Base-by-base conservation (phyloP, 306 rosid species). In the Glycine soja region DNA sequence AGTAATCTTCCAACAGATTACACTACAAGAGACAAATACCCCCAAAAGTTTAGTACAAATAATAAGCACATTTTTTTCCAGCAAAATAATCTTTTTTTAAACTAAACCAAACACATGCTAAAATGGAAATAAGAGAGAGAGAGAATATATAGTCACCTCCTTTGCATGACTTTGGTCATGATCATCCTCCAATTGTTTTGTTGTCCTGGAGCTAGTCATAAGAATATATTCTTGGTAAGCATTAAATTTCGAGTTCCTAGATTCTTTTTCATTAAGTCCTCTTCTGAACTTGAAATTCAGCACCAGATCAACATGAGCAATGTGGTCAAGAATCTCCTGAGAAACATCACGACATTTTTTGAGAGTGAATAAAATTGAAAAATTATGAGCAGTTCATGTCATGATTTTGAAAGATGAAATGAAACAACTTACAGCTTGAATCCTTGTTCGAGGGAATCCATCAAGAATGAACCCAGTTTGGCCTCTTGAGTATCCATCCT, bases 401-500 rank as follows among this genome's bases (percentile, higher is more conserved):
- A 38, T 6, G 61, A 45, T 71, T 59, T 11, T 34, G 19, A 34
- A 5, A 12, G 74, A 8, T 2, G 30, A 73, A 83, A 54, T 19
- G 68, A 59, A 75, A 46, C 70, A n/a, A 87, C 97, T 86, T 81
- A 92, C 98, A 61, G 99, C 99, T 92, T 95, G 98, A 6, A 85
- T 83, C 84, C 90, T 92, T n/a, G 97, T 85, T 80, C 97, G 87
- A 52, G 99, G 99, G 79, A 95, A 88, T 70, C 99, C 99, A 82
- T 91, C 97, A 7, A 95, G 92, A 84, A 95, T 95, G 89, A 95
- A 95, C 2, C 99, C 97, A 51, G 87, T 89, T 88, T 95, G 98
- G 36, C 98, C 98, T 78, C 90, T 90, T 63, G 51, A 81, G 84
- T 84, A 90, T 52, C 98, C 94, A 82, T 93, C 98, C 70, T 95